These are phyloP conservation scores for Xylaria multiplex DNA, from an alignment of 2,329 filamentous ascomycete genomes.

Conservation along the genomic window DNA sequence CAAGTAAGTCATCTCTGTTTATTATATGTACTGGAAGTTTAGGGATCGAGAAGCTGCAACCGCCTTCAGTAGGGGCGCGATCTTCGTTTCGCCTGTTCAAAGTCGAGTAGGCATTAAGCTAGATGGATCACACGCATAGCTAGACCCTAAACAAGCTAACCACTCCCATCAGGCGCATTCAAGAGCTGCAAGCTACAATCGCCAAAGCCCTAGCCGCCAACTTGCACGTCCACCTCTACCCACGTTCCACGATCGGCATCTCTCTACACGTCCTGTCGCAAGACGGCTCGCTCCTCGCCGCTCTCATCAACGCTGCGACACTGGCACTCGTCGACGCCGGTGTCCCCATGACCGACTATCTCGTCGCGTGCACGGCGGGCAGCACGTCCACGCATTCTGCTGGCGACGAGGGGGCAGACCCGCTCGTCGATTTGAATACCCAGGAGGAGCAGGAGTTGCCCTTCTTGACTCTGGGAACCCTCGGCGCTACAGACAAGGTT, in stretches of 20 bases:
- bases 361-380: conserved; percentile 88
- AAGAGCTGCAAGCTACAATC: conserved; percentile 84
- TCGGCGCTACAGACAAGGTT: conserved; percentile 78
- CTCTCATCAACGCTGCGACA: conserved; percentile 89
- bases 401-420: conserved; percentile 76
- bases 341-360: conserved; percentile 92
- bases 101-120: no score
- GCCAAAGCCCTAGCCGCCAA: conserved; percentile 79
- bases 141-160: conserved; percentile 1
- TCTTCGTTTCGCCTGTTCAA: no score
- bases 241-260: conserved; percentile 84
- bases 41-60: no score
- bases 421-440: conserved; percentile 80
- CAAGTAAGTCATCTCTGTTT: conserved; percentile 68
- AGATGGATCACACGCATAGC: no score
- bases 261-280: conserved; percentile 88
- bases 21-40: no score
- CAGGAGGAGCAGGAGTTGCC: conserved; percentile 89
- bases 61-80: no score
- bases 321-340: conserved; percentile 94
- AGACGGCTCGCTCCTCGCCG: conserved; percentile 89
- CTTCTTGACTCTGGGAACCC: conserved; percentile 84
- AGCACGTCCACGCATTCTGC: conserved; percentile 74
- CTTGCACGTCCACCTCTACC: conserved; percentile 87
- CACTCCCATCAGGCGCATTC: conserved; percentile 69